phyloP scores from a whole-genome alignment of 768 basidiomycete genomes.

The Lactifluus echinatus region DNA sequence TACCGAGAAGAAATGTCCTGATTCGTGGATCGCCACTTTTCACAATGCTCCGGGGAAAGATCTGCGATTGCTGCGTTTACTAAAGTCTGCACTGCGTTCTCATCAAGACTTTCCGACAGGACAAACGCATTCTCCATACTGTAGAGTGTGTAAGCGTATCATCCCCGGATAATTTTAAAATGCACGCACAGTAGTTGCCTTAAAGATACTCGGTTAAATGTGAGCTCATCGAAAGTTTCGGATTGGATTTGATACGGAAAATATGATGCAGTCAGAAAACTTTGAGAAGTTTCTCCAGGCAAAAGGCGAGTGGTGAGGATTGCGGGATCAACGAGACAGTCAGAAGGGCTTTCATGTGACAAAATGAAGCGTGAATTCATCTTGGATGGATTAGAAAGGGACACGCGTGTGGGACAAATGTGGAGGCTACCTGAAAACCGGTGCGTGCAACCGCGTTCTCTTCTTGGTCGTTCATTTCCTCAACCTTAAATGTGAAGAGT shows the following conservation, averaged over 20 bases:
- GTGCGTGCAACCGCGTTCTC: conserved; percentile 36
- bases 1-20: not conserved
- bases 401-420: not conserved
- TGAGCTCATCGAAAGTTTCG: too few species aligned
- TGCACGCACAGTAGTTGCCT: too few species aligned
- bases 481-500: conserved; percentile 45
- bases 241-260: not conserved
- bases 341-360: not conserved
- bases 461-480: conserved; percentile 47
- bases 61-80: not conserved
- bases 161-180: too few species aligned
- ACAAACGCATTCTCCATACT: too few species aligned
- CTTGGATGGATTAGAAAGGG: not conserved
- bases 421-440: conserved; percentile 37
- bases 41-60: not conserved
- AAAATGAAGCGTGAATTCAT: not conserved
- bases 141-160: too few species aligned
- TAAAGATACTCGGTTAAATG: too few species aligned
- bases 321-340: not conserved
- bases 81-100: not conserved
- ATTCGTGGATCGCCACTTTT: not conserved
- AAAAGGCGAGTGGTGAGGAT: not conserved
- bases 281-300: conserved; percentile 20
- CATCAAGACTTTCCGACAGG: not conserved
- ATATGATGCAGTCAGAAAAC: conserved; percentile 1